Conservation (phyloP, 2,329 filamentous ascomycete species). For the Phialocephala sp. region DNA sequence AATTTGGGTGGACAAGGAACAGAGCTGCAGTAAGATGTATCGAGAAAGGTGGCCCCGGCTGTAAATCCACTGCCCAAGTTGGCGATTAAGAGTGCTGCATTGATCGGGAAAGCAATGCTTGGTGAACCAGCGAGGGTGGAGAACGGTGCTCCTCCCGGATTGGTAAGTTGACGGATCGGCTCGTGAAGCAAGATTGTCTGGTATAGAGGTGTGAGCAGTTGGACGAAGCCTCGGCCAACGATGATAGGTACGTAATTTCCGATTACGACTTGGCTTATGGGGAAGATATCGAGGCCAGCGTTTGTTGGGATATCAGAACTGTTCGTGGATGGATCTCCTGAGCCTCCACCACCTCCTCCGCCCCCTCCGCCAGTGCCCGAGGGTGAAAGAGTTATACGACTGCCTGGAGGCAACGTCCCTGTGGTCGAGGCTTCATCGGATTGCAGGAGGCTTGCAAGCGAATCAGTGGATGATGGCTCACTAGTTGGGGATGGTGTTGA, state of each 20-base stretch:
- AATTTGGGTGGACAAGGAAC: slow-evolving; percentile 20
- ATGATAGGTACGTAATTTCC: slow-evolving; percentile 23
- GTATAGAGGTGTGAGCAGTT: slow-evolving; percentile 20
- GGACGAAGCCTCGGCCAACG: slow-evolving; percentile 14
- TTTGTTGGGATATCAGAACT: slow-evolving; percentile 6
- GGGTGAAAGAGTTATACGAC: not conserved
- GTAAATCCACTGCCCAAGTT: slow-evolving; percentile 18
- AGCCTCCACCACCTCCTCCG: not conserved
- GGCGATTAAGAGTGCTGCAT: slow-evolving; percentile 11
- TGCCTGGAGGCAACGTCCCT: not conserved
- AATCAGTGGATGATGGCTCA: not conserved
- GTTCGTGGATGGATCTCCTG: not conserved
- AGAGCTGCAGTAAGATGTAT: slow-evolving; percentile 17
- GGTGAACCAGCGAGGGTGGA: slow-evolving; percentile 20
- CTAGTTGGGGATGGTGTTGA: not conserved
- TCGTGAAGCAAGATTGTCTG: slow-evolving; percentile 19
- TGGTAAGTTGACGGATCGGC: slow-evolving; percentile 22
- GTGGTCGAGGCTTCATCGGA: not conserved
- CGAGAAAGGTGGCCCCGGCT: slow-evolving; percentile 18
- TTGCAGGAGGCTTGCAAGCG: not conserved
- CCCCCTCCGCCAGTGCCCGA: not conserved
- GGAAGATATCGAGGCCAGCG: slow-evolving; percentile 15
- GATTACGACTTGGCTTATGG: slow-evolving; percentile 15
- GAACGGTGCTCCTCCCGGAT: slow-evolving; percentile 17
- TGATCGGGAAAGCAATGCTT: slow-evolving; percentile 8